These are phyloP conservation scores for Termitomyces sp. DNA, from an alignment of 768 basidiomycete genomes.

Conservation along the genomic window DNA sequence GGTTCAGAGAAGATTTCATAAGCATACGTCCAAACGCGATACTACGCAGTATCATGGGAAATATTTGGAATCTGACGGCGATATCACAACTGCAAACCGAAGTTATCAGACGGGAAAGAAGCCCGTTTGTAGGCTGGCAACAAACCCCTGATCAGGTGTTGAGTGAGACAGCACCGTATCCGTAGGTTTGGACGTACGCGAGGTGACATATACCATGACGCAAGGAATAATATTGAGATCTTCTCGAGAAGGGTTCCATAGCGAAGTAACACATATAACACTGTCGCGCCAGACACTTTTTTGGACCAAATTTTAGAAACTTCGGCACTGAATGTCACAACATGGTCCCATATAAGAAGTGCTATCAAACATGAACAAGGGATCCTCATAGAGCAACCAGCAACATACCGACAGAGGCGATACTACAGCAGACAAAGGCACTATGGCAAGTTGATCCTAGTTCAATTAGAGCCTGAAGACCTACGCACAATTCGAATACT, in stretches of 20 bases:
- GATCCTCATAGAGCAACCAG: not conserved
- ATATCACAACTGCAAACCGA: constrained; percentile 20
- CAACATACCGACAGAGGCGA: constrained; percentile 23
- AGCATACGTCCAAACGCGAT: constrained; percentile 17
- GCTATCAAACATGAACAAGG: constrained; percentile 9
- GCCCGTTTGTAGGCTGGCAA: not conserved
- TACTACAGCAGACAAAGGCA: constrained; percentile 25
- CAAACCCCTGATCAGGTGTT: constrained; percentile 1
- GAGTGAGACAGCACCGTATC: not conserved
- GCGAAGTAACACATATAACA: constrained; percentile 20
- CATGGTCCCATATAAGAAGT: constrained; percentile 25
- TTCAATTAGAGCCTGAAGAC: not conserved
- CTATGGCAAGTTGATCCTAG: constrained; percentile 5
- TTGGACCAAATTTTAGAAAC: constrained; percentile 22
- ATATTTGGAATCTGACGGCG: constrained; percentile 25
- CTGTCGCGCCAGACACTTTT: constrained; percentile 21
- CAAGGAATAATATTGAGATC: constrained; percentile 22
- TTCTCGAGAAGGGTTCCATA: constrained; percentile 27
- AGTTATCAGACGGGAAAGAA: not conserved
- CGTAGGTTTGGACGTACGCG: constrained; percentile 14
- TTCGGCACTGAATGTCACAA: constrained; percentile 21
- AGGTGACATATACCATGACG: constrained; percentile 26
- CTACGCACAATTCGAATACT: constrained; percentile 6
- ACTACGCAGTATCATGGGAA: constrained; percentile 23
- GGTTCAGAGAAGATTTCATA: not conserved